Conservation (phyloP, 1,284 basidiomycete genomes). For the Melampsora americana region DNA sequence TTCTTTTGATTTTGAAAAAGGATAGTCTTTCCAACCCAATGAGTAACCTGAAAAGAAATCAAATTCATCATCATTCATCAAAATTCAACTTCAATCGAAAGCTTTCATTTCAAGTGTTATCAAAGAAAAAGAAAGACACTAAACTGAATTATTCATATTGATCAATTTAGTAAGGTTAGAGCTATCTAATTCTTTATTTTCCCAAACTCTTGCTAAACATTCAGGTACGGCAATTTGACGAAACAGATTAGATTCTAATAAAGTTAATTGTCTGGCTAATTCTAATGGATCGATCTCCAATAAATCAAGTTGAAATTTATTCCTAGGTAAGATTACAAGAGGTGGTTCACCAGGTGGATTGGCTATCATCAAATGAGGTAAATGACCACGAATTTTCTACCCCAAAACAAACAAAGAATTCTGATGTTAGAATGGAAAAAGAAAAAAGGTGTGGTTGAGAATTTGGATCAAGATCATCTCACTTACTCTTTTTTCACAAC, state of each 20-base stretch:
- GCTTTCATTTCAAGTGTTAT: too few species aligned
- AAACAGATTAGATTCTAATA: constrained; percentile 85
- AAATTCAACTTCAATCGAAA: too few species aligned
- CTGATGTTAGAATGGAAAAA: too few species aligned
- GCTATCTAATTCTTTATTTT: constrained; percentile 47
- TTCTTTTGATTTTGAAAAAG: constrained; percentile 79
- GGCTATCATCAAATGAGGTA: constrained; percentile 41
- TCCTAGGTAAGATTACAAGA: constrained; percentile 68
- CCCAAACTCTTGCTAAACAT: constrained; percentile 64
- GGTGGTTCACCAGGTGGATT: constrained; percentile 60
- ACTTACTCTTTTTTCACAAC: constrained; percentile 53
- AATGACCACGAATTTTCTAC: too few species aligned
- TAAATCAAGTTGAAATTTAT: constrained; percentile 72
- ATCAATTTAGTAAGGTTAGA: too few species aligned
- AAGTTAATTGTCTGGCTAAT: constrained; percentile 86
- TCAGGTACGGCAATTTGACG: constrained; percentile 84
- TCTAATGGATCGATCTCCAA: constrained; percentile 83
- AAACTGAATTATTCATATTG: too few species aligned
- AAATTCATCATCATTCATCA: too few species aligned
- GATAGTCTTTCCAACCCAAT: constrained; percentile 90
- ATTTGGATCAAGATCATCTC: too few species aligned
- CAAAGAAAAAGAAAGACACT: background rate
- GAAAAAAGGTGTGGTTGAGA: too few species aligned
- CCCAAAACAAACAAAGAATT: too few species aligned
- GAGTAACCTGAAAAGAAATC: constrained; percentile 63